Base-by-base conservation (phyloP, 1,284 basidiomycete genomes). In the Schizopora paradoxa region DNA sequence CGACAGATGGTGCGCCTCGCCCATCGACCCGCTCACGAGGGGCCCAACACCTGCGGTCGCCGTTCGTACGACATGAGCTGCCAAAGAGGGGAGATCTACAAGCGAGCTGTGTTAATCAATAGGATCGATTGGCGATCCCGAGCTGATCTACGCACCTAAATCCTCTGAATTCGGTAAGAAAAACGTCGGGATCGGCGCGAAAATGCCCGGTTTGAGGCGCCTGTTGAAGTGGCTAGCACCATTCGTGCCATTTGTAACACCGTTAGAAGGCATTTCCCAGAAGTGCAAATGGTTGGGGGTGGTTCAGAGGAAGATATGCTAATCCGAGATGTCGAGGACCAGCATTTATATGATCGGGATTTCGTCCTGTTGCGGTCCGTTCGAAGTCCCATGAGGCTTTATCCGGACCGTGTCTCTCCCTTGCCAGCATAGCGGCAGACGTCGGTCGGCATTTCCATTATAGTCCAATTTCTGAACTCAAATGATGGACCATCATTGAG, bases 141-240 rank as follows among this genome's bases (percentile, higher is more conserved):
- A 31, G 29, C 36, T 41, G 13, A 19, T 39, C 19, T 36, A 64
- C 79, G 55, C 57, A 90, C 89, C 89, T 51, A 94, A 74, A 57
- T 93, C 89, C 64, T 94, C 89, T 41, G 79, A 73, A 32, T 73
- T 70, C 6, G 75, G 74, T 34, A 81, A 65, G 68, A 92, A 92
- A 67, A 94, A 94, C 7, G 89, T 82, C 7, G 86, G 90, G 57
- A 91, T 80, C 19, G 91, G 91, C 8, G 87, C 86, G 66, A 78
- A 93, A 45, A 93, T 79, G 36, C 91, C 91, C 13, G 89, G 64
- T 51, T 70, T 76, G 54, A 92, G 69, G n/a, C 76, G 72, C 45
- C 85, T 78, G 26, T 60, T 52, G 38, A 51, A 41, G 13, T 28
- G 41, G 21, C 4, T 10, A 16, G 22, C 31, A 10, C 44, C 44